Base-by-base conservation (phyloP, 805 yeast species). In the Ogataea zsoltii region DNA sequence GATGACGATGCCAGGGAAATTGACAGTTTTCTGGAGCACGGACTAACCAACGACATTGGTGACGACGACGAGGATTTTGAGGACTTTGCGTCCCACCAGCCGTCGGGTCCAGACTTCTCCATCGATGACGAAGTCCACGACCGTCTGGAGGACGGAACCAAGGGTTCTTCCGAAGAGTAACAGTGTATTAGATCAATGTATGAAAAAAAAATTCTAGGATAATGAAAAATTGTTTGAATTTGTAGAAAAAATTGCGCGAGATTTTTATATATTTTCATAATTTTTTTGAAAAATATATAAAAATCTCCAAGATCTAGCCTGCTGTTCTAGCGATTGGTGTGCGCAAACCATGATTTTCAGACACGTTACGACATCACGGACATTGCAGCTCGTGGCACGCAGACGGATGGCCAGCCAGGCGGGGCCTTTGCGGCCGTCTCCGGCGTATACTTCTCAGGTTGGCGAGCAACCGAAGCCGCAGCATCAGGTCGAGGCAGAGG, bases 1-100 rank as follows among this genome's bases (percentile, higher is more conserved):
- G 79, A 74, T 42, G 78, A 72, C 37, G 80, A 76, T 57, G 80
- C 80, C 0, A 65, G 72, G 37, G 78, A 74, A 43, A 63, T 76
- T 29, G 71, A 72, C 38, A 67, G 71, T 33, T 69, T 75, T 41
- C 53, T 72, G 13, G 71, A 69, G 18, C 56, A 55, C 43, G 64
- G 61, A 1, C 38, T 48, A 16, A 35, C 48, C 23, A 41, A 56
- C 47, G 74, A 68, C 33, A 63, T 67, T 34, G 70, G 65, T 7
- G 68, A 57, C 30, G 70, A 62, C 28, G 65, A 61, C 10, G 62
- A 46, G 3, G 61, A 58, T 33, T 57, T 54, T 26, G 63, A 63
- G 29, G 57, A 60, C 17, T 52, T 57, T 25, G 50, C 51, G 11
- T 43, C 58, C 4, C 40, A 34, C n/a, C 44, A 41, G 12, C 17